Base-by-base conservation (phyloP, 257 asterid genomes). In the Parsonsia alboflavescens region DNA sequence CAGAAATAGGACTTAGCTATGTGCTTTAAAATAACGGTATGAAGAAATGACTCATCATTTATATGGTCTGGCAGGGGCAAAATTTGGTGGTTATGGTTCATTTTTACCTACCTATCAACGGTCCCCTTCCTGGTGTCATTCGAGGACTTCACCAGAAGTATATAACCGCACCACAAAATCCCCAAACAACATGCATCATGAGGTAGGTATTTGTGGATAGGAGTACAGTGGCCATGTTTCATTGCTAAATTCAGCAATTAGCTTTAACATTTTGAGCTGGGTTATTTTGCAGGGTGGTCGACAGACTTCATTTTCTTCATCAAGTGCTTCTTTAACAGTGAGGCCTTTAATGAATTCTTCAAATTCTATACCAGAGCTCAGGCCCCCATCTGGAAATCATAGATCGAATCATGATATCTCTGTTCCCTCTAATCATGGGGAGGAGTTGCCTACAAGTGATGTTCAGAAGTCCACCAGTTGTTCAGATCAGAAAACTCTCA, bases 31-130 rank as follows among this genome's bases (percentile, higher is more conserved):
- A 39, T 65, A 65, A 73, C 58, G 68, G 74, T 80, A 78, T 68
- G 72, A 77, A 59, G 78, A 83, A 77, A 71, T 90, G 67, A 88
- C 75, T 63, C 33, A 74, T 72, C 62, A 67, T 77, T 78, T 85
- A 65, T 77, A 79, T 88, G 72, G 73, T 66, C 75, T 74, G 62
- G 74, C 88, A 96, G 99, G 99, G 76, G 88, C 99, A 39, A 96
- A 91, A 87, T 96, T 81, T 84, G 99, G 99, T 21, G 95, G 93
- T 78, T 96, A 93, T 79, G 99, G 99, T 81, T 93, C 99, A 39
- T 96, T 96, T 87, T 88, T 96, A 74, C 99, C 98, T 71, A 79
- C 95, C 69, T 80, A 88, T 82, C 97, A 86, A 80, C 88, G 95
- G 70, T 89, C 97, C 56, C 98, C 99, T 30, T 84, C 92, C 64